Evolutionary conservation across 805 yeast genomes (phyloP).

Genomic region (Pichia sporocuriosa): DNA sequence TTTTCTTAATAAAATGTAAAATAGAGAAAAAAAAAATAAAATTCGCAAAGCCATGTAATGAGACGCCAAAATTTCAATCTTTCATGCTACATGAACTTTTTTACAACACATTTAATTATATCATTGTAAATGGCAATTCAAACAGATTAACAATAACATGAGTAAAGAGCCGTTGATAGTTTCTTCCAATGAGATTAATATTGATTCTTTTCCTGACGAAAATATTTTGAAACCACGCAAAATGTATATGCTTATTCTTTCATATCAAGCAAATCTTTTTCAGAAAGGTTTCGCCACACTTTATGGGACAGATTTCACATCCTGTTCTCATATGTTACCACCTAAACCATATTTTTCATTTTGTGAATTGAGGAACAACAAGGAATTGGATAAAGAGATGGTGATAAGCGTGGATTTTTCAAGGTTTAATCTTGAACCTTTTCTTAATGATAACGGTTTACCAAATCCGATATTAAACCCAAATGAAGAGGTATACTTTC

Average conservation of each 20-base stretch:
- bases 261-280: neutral
- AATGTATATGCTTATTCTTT: slow-evolving; percentile 13
- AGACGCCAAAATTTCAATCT: no score
- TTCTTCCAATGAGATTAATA: slow-evolving; percentile 1
- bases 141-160: no score
- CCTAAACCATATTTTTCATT: slow-evolving; percentile 2
- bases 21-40: no score
- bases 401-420: slow-evolving; percentile 15
- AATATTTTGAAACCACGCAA: neutral
- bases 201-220: slow-evolving; percentile 9
- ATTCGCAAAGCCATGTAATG: no score
- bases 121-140: no score
- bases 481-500: slow-evolving; percentile 13
- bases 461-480: slow-evolving; percentile 14
- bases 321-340: slow-evolving; percentile 4
- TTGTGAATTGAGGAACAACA: slow-evolving; percentile 10
- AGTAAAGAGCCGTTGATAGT: neutral
- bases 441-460: neutral
- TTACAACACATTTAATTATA: no score
- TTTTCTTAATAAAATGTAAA: no score
- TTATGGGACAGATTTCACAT: slow-evolving; percentile 22
- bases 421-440: slow-evolving; percentile 7
- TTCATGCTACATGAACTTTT: no score
- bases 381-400: slow-evolving; percentile 3
- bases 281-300: slow-evolving; percentile 5